Evolutionary conservation across 2,329 filamentous ascomycete species (phyloP).

Genomic region (Neofusicoccum sp.): DNA sequence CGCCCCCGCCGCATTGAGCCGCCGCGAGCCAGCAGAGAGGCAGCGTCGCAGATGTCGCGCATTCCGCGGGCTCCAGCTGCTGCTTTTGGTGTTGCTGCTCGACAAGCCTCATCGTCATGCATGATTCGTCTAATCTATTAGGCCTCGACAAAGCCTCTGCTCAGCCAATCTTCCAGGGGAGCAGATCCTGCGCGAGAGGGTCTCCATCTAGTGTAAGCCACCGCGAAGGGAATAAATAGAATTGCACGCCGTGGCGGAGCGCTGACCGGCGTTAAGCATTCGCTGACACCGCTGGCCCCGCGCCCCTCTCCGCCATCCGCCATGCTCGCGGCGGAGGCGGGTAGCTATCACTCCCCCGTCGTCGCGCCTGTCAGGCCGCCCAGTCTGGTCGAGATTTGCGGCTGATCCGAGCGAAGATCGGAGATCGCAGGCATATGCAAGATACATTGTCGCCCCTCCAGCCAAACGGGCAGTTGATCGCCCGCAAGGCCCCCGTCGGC

Average conservation of each 20-base stretch:
- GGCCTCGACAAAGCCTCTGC: not conserved
- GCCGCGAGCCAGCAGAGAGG: not conserved
- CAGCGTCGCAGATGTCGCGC: not conserved
- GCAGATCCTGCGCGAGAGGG: not conserved
- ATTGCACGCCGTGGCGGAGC: not conserved
- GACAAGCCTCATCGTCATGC: not conserved
- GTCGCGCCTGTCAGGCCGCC: not conserved
- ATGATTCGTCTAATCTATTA: not conserved
- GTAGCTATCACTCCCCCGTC: not conserved
- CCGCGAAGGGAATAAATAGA: constrained; percentile 4
- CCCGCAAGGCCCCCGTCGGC: not conserved
- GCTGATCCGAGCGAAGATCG: not conserved
- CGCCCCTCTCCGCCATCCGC: not conserved
- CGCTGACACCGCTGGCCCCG: not conserved
- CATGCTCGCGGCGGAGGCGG: not conserved
- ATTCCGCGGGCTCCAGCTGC: not conserved
- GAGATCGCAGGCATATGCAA: constrained; percentile 10
- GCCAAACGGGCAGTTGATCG: not conserved
- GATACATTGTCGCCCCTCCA: constrained; percentile 8
- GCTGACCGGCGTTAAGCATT: constrained; percentile 3
- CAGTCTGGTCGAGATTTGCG: not conserved
- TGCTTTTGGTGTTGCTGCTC: not conserved
- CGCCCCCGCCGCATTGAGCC: not conserved
- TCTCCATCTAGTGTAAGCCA: not conserved
- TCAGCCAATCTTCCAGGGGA: not conserved